These are phyloP conservation scores for Dictyostelium intermedium DNA, from an alignment of 78 protist genomes.

Conservation along the genomic window DNA sequence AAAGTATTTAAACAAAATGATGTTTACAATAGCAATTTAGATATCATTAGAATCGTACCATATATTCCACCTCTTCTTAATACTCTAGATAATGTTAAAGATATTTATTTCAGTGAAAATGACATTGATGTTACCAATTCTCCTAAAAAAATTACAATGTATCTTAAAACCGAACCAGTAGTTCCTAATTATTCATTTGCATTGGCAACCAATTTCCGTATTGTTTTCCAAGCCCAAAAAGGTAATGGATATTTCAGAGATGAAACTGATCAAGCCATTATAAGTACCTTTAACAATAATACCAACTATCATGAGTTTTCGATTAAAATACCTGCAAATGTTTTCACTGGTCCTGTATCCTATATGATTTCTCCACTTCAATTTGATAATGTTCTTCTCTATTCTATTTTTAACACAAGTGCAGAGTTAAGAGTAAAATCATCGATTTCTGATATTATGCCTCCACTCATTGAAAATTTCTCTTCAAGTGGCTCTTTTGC, in stretches of 20 bases:
- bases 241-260: background rate
- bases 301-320: background rate
- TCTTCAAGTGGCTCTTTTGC: no score
- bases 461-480: background rate
- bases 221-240: background rate
- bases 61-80: background rate
- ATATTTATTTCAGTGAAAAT: background rate
- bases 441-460: background rate
- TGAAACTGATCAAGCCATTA: background rate
- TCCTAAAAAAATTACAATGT: background rate
- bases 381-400: background rate
- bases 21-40: background rate
- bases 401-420: background rate
- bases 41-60: background rate
- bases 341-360: background rate
- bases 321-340: background rate
- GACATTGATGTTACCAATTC: background rate
- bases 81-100: background rate
- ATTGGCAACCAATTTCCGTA: background rate
- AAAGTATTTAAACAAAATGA: background rate
- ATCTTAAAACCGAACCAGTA: background rate
- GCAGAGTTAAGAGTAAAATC: background rate
- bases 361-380: background rate
- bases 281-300: background rate
- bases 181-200: background rate